A percentile compares a stretch with the other conserved stretches of the same genome.
phyloP scores from a whole-genome alignment of 1,139 yeast species.

The Protomyces inouyei region DNA sequence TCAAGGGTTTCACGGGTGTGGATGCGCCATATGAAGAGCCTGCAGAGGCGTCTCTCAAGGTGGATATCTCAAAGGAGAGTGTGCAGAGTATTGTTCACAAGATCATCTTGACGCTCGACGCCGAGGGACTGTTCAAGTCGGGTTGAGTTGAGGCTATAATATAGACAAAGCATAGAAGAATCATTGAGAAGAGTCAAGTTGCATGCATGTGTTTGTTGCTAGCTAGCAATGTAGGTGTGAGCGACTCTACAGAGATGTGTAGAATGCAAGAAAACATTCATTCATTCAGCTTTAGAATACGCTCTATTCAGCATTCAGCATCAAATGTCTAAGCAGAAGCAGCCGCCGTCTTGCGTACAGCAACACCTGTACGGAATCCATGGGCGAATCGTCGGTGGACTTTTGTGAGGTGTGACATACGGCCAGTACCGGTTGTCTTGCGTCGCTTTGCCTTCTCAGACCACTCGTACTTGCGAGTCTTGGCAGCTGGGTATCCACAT shows the following conservation, averaged over 20 bases:
- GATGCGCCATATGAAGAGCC: conserved; percentile 50
- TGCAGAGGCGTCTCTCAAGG: conserved; percentile 49
- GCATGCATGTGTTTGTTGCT: too few relatives aligned
- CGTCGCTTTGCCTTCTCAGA: conserved; percentile 99
- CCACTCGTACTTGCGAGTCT: conserved; percentile 77
- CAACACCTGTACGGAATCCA: conserved; percentile 79
- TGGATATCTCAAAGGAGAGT: conserved; percentile 50
- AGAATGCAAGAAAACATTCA: background rate
- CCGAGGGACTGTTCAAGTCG: conserved; percentile 35
- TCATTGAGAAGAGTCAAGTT: too few relatives aligned
- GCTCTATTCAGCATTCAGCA: background rate
- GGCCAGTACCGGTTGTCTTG: conserved; percentile 99
- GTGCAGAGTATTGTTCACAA: conserved; percentile 64
- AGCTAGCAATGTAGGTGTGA: too few relatives aligned
- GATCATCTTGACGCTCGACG: conserved; percentile 63
- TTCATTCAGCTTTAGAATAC: background rate
- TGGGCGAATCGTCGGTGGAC: conserved; percentile 97
- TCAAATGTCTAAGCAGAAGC: conserved; percentile 14
- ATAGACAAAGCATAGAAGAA: too few relatives aligned
- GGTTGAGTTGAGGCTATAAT: background rate
- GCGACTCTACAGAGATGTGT: too few relatives aligned
- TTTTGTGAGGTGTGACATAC: conserved; percentile 96
- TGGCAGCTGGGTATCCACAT: conserved; percentile 99
- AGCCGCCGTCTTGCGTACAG: conserved; percentile 20
- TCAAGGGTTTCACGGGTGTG: conserved; percentile 48